phyloP scores from a whole-genome alignment of 257 asterid species.

The Voacanga thouarsii region DNA sequence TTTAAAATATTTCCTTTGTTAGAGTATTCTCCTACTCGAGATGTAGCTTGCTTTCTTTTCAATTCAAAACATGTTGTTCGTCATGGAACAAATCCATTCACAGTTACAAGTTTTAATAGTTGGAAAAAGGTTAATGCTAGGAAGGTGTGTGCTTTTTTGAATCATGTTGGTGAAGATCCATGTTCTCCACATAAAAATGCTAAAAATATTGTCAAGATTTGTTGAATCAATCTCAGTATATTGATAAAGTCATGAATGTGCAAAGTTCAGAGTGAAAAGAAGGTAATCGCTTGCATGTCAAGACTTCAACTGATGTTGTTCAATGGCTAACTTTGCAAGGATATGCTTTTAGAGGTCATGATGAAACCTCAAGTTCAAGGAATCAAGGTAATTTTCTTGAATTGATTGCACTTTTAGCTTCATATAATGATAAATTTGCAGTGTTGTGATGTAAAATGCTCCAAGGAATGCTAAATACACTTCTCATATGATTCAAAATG shows the following conservation, averaged over 20 bases:
- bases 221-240: not conserved
- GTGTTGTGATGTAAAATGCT: too few relatives aligned
- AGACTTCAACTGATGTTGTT: not conserved
- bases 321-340: not conserved
- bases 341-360: not conserved
- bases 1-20: not conserved
- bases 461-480: too few relatives aligned
- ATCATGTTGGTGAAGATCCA: not conserved
- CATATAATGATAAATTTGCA: too few relatives aligned
- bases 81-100: not conserved
- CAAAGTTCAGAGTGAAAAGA: not conserved
- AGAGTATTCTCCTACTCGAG: not conserved
- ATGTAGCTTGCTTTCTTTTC: not conserved
- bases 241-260: not conserved
- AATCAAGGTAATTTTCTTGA: too few relatives aligned
- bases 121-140: slow-evolving; percentile 6
- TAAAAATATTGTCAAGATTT: not conserved
- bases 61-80: too few relatives aligned
- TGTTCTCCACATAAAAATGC: not conserved
- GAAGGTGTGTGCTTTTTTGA: not conserved
- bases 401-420: too few relatives aligned
- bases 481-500: too few relatives aligned
- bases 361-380: too few relatives aligned
- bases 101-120: not conserved
- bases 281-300: not conserved